A percentile compares a stretch with the other conserved stretches of the same genome.
These are phyloP conservation scores for Microsporum ferrugineum DNA, from an alignment of 2,329 filamentous ascomycete species.

Conservation along the genomic window DNA sequence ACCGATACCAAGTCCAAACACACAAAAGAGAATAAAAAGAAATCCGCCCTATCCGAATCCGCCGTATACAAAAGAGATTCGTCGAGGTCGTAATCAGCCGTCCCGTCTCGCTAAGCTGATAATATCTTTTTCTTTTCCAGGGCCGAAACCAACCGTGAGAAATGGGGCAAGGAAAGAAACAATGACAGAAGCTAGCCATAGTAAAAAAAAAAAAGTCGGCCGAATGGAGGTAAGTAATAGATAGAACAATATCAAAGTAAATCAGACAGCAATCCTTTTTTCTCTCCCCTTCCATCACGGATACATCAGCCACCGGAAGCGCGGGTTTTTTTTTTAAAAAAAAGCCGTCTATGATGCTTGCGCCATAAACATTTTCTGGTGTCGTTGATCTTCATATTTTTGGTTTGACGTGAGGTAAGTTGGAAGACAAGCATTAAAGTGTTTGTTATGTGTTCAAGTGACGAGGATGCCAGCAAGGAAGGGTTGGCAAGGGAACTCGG, in stretches of 20 bases:
- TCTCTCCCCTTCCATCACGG: background rate
- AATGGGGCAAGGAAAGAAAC: background rate
- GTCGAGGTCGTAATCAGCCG: background rate
- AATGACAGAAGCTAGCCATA: background rate
- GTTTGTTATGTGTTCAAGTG: background rate
- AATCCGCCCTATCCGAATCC: background rate
- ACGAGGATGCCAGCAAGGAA: background rate
- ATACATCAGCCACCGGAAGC: background rate
- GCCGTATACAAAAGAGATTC: constrained; percentile 3
- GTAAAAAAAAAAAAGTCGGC: background rate
- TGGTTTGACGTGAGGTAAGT: background rate
- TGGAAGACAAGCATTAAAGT: background rate
- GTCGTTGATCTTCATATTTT: background rate
- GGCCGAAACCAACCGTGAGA: background rate
- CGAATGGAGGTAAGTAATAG: background rate
- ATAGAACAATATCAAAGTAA: background rate
- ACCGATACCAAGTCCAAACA: background rate
- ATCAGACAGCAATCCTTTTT: background rate
- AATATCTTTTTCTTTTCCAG: background rate
- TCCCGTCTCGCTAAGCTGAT: background rate
- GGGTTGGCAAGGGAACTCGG: background rate
- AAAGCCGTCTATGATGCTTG: background rate
- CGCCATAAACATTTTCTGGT: background rate
- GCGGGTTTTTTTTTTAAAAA: background rate
- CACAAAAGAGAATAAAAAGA: background rate